Conservation (phyloP, 805 yeast genomes). For the Wickerhamomyces kurtzmanii region DNA sequence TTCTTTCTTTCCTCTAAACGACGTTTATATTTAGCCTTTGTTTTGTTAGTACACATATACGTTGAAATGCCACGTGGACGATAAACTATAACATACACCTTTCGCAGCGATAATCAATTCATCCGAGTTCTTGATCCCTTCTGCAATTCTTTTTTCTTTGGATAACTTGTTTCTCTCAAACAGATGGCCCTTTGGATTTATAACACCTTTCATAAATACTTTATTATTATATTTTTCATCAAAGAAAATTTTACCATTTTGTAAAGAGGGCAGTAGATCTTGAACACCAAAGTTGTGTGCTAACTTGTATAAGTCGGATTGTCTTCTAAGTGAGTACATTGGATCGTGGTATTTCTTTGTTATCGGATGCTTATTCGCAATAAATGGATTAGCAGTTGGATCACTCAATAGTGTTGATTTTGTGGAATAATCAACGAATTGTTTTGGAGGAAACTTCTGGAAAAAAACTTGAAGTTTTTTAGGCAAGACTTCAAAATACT, state of each 20-base stretch:
- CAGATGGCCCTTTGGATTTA: constrained; percentile 70
- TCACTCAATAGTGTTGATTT: constrained; percentile 60
- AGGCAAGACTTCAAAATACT: constrained; percentile 59
- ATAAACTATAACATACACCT: too few species aligned
- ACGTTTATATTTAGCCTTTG: too few species aligned
- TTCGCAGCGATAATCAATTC: constrained; percentile 55
- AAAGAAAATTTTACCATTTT: constrained; percentile 51
- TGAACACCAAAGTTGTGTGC: constrained; percentile 77
- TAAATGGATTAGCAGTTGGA: constrained; percentile 73
- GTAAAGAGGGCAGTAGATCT: constrained; percentile 57
- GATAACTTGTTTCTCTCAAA: constrained; percentile 61
- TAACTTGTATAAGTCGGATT: constrained; percentile 72
- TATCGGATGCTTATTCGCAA: constrained; percentile 76
- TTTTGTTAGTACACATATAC: too few species aligned
- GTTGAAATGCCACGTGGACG: too few species aligned
- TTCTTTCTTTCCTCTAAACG: too few species aligned
- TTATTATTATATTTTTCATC: constrained; percentile 66
- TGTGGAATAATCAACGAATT: constrained; percentile 55
- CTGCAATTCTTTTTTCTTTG: constrained; percentile 49
- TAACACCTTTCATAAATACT: constrained; percentile 66
- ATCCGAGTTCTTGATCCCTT: constrained; percentile 62
- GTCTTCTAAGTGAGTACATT: constrained; percentile 69
- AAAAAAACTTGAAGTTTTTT: constrained; percentile 62
- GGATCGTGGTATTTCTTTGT: constrained; percentile 75
- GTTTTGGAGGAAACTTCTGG: constrained; percentile 75